Conservation (phyloP, 768 basidiomycete genomes). For the Russula foetens region DNA sequence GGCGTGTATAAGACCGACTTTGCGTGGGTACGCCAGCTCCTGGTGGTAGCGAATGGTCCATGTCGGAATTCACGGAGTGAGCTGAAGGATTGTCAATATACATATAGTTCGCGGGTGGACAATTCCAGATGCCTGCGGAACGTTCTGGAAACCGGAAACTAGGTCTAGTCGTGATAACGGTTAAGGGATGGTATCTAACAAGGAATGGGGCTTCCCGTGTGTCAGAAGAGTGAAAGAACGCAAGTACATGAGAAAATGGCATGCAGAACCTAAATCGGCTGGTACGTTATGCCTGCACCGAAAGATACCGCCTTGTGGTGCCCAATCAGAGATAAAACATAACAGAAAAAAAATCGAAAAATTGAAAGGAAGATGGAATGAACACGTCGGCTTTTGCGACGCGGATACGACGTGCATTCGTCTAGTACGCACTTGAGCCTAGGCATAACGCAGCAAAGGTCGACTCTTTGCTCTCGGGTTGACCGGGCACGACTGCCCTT, state of each 20-base stretch:
- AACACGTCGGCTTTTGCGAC: not conserved
- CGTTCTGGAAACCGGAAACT: constrained; percentile 12
- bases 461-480: not conserved
- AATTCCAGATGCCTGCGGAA: not conserved
- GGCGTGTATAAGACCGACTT: not conserved
- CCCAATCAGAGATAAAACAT: constrained; percentile 4
- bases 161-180: not conserved
- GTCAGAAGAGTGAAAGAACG: not conserved
- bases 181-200: not conserved
- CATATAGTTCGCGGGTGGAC: not conserved
- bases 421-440: not conserved
- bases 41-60: not conserved
- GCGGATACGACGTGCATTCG: constrained; percentile 4
- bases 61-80: not conserved
- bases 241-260: not conserved
- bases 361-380: not conserved
- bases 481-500: not conserved
- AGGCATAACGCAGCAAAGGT: not conserved
- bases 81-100: not conserved
- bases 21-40: not conserved
- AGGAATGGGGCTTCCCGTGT: not conserved
- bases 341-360: not conserved
- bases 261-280: constrained; percentile 9
- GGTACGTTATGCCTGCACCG: not conserved
- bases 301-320: constrained; percentile 2